Evolutionary conservation across 306 rosid species (phyloP).

Genomic region (Cyclanthera cordifolia): DNA sequence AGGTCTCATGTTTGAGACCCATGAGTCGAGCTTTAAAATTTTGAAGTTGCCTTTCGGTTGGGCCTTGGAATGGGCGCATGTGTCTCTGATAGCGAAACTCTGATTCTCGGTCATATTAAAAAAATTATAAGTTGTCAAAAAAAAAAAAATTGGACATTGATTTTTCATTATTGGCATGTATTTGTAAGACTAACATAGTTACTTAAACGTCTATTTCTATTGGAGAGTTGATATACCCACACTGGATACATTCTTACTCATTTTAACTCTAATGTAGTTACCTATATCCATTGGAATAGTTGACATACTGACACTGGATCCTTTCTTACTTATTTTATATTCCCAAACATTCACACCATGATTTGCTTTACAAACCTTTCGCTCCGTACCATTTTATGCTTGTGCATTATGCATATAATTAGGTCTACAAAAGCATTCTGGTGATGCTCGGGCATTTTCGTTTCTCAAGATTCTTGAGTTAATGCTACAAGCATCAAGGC

Average conservation of each 20-base stretch:
- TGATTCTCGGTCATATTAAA: no score
- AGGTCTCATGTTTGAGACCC: no score
- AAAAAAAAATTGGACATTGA: neutral
- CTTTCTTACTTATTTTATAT: neutral
- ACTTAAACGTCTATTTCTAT: neutral
- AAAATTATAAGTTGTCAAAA: neutral
- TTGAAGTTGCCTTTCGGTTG: no score
- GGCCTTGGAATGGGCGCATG: no score
- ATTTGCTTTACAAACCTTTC: neutral
- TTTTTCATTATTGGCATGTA: neutral
- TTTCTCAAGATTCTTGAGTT: slow-evolving; percentile 91
- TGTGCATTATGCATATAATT: slow-evolving; percentile 9
- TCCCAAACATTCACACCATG: neutral
- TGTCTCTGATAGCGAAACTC: no score
- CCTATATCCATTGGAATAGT: neutral
- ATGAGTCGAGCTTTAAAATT: no score
- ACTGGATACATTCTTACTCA: neutral
- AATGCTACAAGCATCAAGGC: slow-evolving; percentile 40
- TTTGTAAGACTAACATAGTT: neutral
- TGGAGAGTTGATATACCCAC: neutral
- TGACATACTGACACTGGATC: neutral
- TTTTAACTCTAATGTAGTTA: neutral
- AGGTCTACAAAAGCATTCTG: slow-evolving; percentile 91
- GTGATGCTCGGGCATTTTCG: slow-evolving; percentile 85
- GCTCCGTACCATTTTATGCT: neutral